Evolutionary conservation across 768 basidiomycete genomes (phyloP).

Genomic region (Tricholoma furcatifolium): DNA sequence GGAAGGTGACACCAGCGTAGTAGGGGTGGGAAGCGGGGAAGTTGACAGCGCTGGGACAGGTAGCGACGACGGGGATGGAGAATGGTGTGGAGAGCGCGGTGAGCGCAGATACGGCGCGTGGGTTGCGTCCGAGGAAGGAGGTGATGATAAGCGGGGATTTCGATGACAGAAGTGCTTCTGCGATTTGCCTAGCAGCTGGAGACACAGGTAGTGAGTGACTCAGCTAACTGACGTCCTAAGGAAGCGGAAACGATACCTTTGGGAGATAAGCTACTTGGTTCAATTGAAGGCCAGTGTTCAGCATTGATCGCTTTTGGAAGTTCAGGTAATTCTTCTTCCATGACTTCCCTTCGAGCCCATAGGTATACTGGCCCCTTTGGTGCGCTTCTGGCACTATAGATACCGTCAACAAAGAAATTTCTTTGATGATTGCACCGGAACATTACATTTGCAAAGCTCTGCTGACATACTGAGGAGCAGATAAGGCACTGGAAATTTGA

Average conservation of each 20-base stretch:
- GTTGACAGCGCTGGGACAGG: conserved; percentile 50
- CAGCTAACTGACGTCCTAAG: neutral
- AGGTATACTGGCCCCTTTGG: conserved; percentile 76
- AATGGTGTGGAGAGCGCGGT: conserved; percentile 47
- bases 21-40: conserved; percentile 57
- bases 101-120: conserved; percentile 43
- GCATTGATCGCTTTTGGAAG: conserved; percentile 22
- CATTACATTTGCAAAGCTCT: conserved; percentile 65
- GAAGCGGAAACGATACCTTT: conserved; percentile 21
- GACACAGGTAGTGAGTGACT: neutral
- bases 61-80: conserved; percentile 51
- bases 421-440: neutral
- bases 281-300: conserved; percentile 52
- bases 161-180: conserved; percentile 47
- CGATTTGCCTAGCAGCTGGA: conserved; percentile 39
- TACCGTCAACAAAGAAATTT: neutral
- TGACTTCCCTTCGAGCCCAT: conserved; percentile 70
- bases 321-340: conserved; percentile 59
- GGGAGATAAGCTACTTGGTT: conserved; percentile 46
- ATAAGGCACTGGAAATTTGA: conserved; percentile 56
- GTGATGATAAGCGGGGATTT: conserved; percentile 62
- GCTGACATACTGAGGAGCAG: conserved; percentile 47
- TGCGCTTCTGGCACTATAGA: conserved; percentile 57
- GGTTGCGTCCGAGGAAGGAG: conserved; percentile 59
- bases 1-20: conserved; percentile 52